Evolutionary conservation across 1,139 yeast genomes (phyloP), one percentile per base, ranked within the genome.

Genomic region (Candida smagusa): DNA sequence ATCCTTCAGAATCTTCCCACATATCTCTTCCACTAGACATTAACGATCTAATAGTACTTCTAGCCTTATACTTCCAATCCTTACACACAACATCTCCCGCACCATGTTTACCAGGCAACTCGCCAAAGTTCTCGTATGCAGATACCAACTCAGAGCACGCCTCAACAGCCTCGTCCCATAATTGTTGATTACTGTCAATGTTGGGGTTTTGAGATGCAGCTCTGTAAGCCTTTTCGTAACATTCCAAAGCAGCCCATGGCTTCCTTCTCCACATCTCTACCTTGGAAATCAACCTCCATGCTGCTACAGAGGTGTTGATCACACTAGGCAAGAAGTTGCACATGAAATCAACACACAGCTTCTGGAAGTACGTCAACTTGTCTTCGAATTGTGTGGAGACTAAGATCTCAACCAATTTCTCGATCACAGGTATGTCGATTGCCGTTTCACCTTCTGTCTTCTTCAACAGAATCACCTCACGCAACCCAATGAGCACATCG

Each of bases 51-150:
- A 89, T 72, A 0, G 87, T 69, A 8, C 85, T 75, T 46, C 81
- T 74, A 2, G 95, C 82, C 57, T 89, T 89, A 62, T 84, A 87
- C 53, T 78, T 84, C 97, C 97, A 90, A 55, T 89, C 96, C 50
- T 81, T 78, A 58, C 96, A 89, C 5, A 92, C 96, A 11, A 84
- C 54, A 50, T 85, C 89, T 2, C 83, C 96, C 3, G 88, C 89
- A 22, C 84, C 86, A 49, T 83, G 79, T 50, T 85, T 84, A 3
- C 97, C 97, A 12, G 89, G 90, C 50, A 79, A 62, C 40, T 85
- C 95, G 9, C 97, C 97, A 29, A 86, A 72, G 5, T 87, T 83
- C 52, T 83, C 90, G 57, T 90, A 92, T 0, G 96, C 95, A 33
- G 94, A 88, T 3, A 85, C 81, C 43, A 92, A 68, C 44, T 90